Evolutionary conservation across 805 yeast species (phyloP), one percentile per base, ranked within the genome.

Genomic region (Candida fluviatilis): DNA sequence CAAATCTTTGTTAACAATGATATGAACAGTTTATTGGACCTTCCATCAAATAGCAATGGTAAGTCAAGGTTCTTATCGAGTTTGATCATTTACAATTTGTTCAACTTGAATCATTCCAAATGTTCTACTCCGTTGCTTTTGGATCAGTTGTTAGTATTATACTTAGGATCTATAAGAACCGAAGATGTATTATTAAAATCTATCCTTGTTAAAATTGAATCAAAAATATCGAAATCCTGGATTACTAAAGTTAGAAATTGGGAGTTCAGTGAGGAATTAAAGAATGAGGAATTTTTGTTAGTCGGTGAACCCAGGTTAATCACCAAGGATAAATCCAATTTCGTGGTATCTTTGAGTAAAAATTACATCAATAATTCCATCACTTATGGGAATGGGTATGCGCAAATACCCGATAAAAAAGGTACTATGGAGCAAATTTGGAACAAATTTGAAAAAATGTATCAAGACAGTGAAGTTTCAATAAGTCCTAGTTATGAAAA

Each of bases 1-100:
- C 95, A 86, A 50, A 69, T 84, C 7, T 64, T 83, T 26, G 46
- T 84, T 15, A 80, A 76, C 52, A 80, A 78, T 50, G 74, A 69
- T 2, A 41, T 51, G 2, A 73, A 64, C 36, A 47, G 52, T 0
- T 12, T 55, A 46, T 24, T 41, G 12, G 5, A 26, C 13, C 38
- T 49, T 3, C 61, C 67, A 4, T 35, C 41, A 0, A 45, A 39
- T 1, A 39, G 46, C 0, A 51, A 57, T n/a, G 27, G 44, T 2
- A 52, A 48, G 15, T 16, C 50, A 0, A 65, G 74, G 29, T 74
- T 63, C 41, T 58, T 69, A 33, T 65, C 80, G 0, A 60, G 80
- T 2, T 45, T 78, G 17, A 33, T 75, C 2, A 50, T 86, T 1
- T 69, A 63, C 45, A 56, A 60, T 18, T 59, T 89, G n/a, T 80